These are phyloP conservation scores for Penicillium psychrosexuale DNA, from an alignment of 2,329 filamentous ascomycete genomes.

Conservation along the genomic window DNA sequence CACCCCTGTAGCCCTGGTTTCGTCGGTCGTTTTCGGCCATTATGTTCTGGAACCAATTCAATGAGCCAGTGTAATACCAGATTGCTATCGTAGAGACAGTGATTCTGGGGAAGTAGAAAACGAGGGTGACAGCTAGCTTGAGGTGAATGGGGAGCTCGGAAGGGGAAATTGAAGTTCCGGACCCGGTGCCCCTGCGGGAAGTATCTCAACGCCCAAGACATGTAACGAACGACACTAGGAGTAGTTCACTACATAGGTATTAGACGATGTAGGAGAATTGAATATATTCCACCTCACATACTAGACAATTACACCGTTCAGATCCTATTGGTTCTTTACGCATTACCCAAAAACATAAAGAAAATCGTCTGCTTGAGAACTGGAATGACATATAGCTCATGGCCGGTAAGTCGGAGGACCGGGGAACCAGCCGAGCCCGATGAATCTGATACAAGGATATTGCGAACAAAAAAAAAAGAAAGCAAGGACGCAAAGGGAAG, in stretches of 20 bases:
- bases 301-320: neutral
- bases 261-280: neutral
- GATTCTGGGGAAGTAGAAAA: neutral
- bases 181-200: slow-evolving; percentile 2
- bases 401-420: slow-evolving; percentile 10
- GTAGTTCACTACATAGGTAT: neutral
- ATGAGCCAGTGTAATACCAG: slow-evolving; percentile 5
- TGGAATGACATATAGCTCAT: slow-evolving; percentile 20
- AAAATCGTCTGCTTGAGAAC: slow-evolving; percentile 16
- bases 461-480: slow-evolving; percentile 17
- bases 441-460: slow-evolving; percentile 25
- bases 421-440: slow-evolving; percentile 16
- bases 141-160: slow-evolving; percentile 16
- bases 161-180: slow-evolving; percentile 19
- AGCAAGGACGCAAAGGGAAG: slow-evolving; percentile 22
- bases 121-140: slow-evolving; percentile 13
- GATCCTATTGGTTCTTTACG: neutral
- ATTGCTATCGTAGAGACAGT: neutral
- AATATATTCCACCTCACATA: neutral
- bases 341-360: neutral
- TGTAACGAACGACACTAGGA: neutral
- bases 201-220: neutral
- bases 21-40: slow-evolving; percentile 58
- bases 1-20: slow-evolving; percentile 50
- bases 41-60: slow-evolving; percentile 3